A percentile compares a stretch with the other conserved stretches of the same genome.
Evolutionary conservation across 192 early-diverging fungal species (phyloP).

Genomic region (Coemansia sp.): DNA sequence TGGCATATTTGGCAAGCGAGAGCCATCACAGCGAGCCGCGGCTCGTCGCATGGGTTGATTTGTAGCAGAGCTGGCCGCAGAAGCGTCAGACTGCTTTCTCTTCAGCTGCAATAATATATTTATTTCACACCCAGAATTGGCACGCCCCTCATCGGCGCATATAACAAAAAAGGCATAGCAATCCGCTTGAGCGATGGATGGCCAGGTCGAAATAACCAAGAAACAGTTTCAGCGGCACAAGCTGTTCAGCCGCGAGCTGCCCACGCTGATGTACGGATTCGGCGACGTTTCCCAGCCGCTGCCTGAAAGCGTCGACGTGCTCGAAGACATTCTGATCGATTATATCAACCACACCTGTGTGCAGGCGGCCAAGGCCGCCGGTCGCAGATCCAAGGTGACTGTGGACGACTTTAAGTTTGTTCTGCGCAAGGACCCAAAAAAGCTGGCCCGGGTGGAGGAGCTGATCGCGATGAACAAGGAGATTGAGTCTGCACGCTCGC

Average conservation of each 20-base stretch:
- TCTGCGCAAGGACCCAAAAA: constrained; percentile 50
- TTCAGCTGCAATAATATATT: too few relatives aligned
- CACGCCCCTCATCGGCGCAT: too few relatives aligned
- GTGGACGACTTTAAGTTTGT: constrained; percentile 50
- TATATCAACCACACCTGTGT: constrained; percentile 43
- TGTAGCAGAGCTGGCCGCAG: too few relatives aligned
- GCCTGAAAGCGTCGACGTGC: constrained; percentile 43
- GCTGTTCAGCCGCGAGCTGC: constrained; percentile 40
- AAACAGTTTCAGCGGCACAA: constrained; percentile 44
- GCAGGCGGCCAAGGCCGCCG: constrained; percentile 36
- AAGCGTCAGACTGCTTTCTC: too few relatives aligned
- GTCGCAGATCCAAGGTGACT: constrained; percentile 19
- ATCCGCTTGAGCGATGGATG: too few relatives aligned
- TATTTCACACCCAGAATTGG: too few relatives aligned
- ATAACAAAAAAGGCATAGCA: too few relatives aligned
- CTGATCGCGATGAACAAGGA: constrained; percentile 51
- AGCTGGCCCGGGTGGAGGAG: constrained; percentile 47
- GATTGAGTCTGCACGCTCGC: constrained; percentile 32
- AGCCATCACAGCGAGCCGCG: too few relatives aligned
- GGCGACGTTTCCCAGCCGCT: constrained; percentile 33
- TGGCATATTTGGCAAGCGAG: too few relatives aligned
- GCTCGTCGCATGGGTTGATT: too few relatives aligned
- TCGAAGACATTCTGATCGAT: constrained; percentile 50
- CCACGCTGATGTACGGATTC: constrained; percentile 46
- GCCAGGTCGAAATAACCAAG: constrained; percentile 29